Evolutionary conservation across 31 red algal species (phyloP).

Genomic region (Bonnemaisonia californica): DNA sequence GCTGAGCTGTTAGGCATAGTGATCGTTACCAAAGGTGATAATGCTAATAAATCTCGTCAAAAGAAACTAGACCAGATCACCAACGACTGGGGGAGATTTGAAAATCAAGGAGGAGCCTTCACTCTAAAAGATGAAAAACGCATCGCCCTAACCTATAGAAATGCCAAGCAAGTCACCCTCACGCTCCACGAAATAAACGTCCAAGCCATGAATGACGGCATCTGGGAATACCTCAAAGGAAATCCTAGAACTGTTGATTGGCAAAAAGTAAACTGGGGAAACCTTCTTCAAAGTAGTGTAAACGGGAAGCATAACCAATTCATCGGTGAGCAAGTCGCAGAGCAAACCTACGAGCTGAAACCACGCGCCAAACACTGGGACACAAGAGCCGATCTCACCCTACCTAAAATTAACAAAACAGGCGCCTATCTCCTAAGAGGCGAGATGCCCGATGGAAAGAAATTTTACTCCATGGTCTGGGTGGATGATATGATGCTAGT

Average conservation of each 20-base stretch:
- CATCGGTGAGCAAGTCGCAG: neutral
- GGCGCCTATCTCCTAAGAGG: neutral
- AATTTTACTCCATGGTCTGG: neutral
- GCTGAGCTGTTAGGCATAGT: too few relatives aligned
- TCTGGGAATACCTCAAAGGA: neutral
- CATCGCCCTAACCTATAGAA: too few relatives aligned
- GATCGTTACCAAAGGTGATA: conserved; percentile 1
- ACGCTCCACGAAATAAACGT: too few relatives aligned
- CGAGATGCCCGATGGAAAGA: neutral
- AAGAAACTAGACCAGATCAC: neutral
- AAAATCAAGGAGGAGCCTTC: too few relatives aligned
- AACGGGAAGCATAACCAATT: neutral
- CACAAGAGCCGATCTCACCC: neutral
- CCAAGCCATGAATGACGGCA: too few relatives aligned
- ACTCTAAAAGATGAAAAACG: too few relatives aligned
- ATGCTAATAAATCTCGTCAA: neutral
- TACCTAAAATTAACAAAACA: neutral
- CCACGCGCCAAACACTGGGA: neutral
- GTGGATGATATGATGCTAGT: neutral
- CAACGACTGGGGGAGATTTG: neutral
- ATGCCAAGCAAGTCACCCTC: too few relatives aligned
- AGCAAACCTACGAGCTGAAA: neutral
- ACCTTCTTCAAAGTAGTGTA: neutral
- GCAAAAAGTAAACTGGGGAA: neutral
- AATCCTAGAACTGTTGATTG: neutral